Evolutionary conservation across 495 filamentous ascomycete genomes (phyloP).

Genomic region (Alectoria sarmentosa): DNA sequence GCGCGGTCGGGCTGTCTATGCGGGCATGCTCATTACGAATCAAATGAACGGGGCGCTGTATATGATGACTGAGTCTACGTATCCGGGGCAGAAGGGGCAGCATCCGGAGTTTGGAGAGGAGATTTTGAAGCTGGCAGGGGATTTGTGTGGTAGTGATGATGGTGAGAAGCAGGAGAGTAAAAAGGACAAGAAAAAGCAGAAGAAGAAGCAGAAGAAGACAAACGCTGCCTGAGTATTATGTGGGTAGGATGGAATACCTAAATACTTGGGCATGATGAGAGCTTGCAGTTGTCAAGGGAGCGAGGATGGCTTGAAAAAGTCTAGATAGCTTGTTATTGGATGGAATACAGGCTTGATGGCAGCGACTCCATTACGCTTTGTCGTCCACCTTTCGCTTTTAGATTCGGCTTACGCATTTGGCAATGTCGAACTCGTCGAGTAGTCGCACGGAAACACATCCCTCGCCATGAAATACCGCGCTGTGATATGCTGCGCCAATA

Average conservation of each 20-base stretch:
- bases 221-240: background rate
- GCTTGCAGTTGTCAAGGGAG: background rate
- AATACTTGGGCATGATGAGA: background rate
- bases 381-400: no score
- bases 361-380: background rate
- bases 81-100: slow-evolving; percentile 22
- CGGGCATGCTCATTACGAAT: slow-evolving; percentile 16
- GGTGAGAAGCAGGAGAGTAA: background rate
- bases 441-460: no score
- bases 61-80: slow-evolving; percentile 19
- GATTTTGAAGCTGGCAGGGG: slow-evolving; percentile 21
- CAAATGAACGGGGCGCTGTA: slow-evolving; percentile 17
- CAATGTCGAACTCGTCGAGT: no score
- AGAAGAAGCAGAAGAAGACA: background rate
- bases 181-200: background rate
- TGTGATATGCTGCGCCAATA: no score
- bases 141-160: background rate
- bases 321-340: background rate
- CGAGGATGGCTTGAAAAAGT: background rate
- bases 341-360: background rate
- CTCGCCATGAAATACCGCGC: no score
- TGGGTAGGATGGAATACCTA: background rate
- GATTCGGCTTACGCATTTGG: no score
- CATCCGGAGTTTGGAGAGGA: slow-evolving; percentile 24
- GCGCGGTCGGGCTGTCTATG: slow-evolving; percentile 11